Evolutionary conservation across 2,329 filamentous ascomycete species (phyloP).

Genomic region (Fusarium euwallaceae): DNA sequence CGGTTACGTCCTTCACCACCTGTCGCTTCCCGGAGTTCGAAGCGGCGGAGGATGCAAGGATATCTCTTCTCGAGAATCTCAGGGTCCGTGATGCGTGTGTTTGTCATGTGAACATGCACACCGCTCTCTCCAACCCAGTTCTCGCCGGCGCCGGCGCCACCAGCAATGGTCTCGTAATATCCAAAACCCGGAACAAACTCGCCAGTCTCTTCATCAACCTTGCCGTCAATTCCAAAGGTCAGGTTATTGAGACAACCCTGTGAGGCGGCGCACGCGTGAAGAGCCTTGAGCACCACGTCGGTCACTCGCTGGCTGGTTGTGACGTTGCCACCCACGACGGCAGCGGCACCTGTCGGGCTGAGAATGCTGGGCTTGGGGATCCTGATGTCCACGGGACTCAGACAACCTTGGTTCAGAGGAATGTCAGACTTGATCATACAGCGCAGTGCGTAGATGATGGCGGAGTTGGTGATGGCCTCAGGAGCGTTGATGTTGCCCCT

Average conservation of each 20-base stretch:
- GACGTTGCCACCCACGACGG: not conserved
- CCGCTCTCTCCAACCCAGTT: not conserved
- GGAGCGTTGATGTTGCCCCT: not conserved
- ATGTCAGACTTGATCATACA: not conserved
- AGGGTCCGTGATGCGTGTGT: not conserved
- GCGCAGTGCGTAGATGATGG: not conserved
- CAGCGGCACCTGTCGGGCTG: not conserved
- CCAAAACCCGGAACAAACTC: not conserved
- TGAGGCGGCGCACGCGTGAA: not conserved
- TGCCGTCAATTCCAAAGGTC: not conserved
- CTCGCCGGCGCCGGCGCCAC: not conserved
- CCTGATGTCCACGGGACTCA: not conserved
- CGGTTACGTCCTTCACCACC: not conserved
- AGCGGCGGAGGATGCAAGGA: not conserved
- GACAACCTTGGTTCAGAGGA: not conserved
- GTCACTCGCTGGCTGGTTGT: not conserved
- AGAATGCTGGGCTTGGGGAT: not conserved
- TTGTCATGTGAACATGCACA: not conserved
- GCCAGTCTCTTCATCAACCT: not conserved
- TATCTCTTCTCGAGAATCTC: not conserved
- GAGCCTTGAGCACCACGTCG: not conserved
- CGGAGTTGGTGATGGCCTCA: not conserved
- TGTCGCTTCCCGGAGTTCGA: not conserved
- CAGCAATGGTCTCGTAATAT: not conserved
- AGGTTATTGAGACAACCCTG: not conserved